phyloP scores from a whole-genome alignment of 2,329 filamentous ascomycete species.

The Cladosporium colombiae region DNA sequence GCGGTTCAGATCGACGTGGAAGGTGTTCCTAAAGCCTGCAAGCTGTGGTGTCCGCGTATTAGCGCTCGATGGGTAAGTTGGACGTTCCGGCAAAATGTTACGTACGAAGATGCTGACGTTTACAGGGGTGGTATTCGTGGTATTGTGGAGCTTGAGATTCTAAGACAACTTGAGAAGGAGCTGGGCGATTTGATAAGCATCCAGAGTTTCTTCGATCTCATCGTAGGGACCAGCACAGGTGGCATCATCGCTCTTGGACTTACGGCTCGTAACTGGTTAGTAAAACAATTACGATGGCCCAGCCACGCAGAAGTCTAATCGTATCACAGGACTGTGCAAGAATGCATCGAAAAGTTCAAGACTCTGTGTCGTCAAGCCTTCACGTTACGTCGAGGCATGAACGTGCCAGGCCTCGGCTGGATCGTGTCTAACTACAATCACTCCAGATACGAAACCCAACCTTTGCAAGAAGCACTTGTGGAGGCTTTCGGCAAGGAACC shows the following conservation, averaged over 20 bases:
- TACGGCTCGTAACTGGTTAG: constrained; percentile 2
- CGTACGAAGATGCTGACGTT: background rate
- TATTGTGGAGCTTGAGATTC: constrained; percentile 44
- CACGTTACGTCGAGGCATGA: constrained; percentile 15
- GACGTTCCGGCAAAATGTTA: constrained; percentile 22
- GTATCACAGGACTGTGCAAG: constrained; percentile 27
- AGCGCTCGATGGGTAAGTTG: constrained; percentile 41
- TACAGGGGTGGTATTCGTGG: constrained; percentile 47
- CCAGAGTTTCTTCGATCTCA: constrained; percentile 48
- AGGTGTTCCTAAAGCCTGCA: constrained; percentile 38
- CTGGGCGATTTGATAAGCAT: constrained; percentile 41
- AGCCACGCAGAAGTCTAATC: background rate
- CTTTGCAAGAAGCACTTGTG: constrained; percentile 36
- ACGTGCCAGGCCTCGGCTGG: constrained; percentile 6
- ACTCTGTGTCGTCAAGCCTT: constrained; percentile 28
- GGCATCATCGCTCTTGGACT: constrained; percentile 34
- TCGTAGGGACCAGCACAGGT: constrained; percentile 44
- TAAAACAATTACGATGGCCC: background rate
- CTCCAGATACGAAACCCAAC: constrained; percentile 27
- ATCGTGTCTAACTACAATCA: constrained; percentile 18
- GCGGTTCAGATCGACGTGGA: constrained; percentile 4
- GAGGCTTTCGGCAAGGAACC: constrained; percentile 36
- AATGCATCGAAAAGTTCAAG: constrained; percentile 38
- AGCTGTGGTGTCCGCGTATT: constrained; percentile 43
- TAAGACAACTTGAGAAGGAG: constrained; percentile 40